Evolutionary conservation across 768 basidiomycete species (phyloP), one percentile per base, ranked within the genome.

Genomic region (Tricholoma matsutake): DNA sequence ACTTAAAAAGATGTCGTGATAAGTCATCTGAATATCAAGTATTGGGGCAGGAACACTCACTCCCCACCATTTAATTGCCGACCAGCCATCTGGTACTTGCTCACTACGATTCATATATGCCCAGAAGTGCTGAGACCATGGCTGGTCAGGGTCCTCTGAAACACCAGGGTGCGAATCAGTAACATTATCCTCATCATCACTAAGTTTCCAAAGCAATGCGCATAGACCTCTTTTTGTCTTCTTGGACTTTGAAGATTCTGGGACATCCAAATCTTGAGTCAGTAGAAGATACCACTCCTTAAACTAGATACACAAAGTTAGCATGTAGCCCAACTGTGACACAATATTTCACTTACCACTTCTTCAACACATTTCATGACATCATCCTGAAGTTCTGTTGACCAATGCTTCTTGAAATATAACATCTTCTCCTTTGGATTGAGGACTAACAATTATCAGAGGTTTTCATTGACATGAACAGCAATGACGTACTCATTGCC

Each of bases 51-150:
- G 41, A 39, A 54, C 10, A 73, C 71, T 55, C 64, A 79, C 72
- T 14, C 72, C 74, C 76, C 74, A 77, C 75, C 74, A 76, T 35
- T 64, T 31, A 51, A 76, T 64, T 39, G 70, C 64, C 6, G 52
- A 58, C 69, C 34, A 65, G 8, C 47, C 47, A 25, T 13, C 47
- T 25, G 47, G 68, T 13, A 67, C 41, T 22, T 43, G 57, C 18
- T 64, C 65, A 18, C 54, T 39, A 2, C 53, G 53, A 6, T 37
- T 37, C 56, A 59, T 72, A 73, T 37, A 37, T 37, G 20, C 56
- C 56, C 18, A 65, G 54, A 35, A 73, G 35, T n/a, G n/a, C n/a
- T n/a, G n/a, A n/a, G n/a, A n/a, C n/a, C n/a, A n/a, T n/a, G n/a
- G n/a, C n/a, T n/a, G n/a, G n/a, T n/a, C n/a, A n/a, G n/a, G n/a